Base-by-base conservation (phyloP, 2,329 filamentous ascomycete species). In the Coniochaeta hoffmannii region DNA sequence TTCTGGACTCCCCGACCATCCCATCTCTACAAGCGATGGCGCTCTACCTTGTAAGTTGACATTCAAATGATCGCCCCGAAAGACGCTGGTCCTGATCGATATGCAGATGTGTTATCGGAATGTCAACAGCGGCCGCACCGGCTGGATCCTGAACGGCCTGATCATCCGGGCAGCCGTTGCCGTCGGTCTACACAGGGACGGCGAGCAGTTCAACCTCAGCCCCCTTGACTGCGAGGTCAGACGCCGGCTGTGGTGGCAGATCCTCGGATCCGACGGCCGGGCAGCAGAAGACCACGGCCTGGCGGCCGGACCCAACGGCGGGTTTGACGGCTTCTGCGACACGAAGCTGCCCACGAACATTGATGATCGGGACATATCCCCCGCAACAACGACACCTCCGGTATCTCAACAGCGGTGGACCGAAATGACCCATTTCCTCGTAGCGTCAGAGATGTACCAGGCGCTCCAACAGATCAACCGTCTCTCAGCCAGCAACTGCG, bases 261-360 rank as follows among this genome's bases (percentile, higher is more conserved):
- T 85, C 0, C 75, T 77, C 38, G 73, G 76, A 0, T 69, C 79
- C 0, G 81, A 84, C 55, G 71, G 74, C 3, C 69, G 80, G 50
- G 75, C 78, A 1, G 77, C 77, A 2, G 82, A 85, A 59, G 81
- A 84, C 55, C 79, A 83, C 58, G 82, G 82, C 0, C 61, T 72
- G 8, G 10, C 41, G 2, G 41, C 41, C 11, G 59, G 63, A 36
- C 60, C 56, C 28, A 46, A 46, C 14, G 58, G 56, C 56, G 55
- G 50, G 53, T 17, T 53, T n/a, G 75, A 76, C 38, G 75, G 77
- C 60, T 72, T 76, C 1, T 75, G 73, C 1, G 75, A 80, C 31
- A 78, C 79, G 0, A 74, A 77, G 41, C 71, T 81, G 65, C 80
- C 81, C 1, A 69, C 79, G 2, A 84, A 85, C 55, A 66, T 83